Base-by-base conservation (phyloP, 148 eudicot species). In the Vaccinium macrocarpon region DNA sequence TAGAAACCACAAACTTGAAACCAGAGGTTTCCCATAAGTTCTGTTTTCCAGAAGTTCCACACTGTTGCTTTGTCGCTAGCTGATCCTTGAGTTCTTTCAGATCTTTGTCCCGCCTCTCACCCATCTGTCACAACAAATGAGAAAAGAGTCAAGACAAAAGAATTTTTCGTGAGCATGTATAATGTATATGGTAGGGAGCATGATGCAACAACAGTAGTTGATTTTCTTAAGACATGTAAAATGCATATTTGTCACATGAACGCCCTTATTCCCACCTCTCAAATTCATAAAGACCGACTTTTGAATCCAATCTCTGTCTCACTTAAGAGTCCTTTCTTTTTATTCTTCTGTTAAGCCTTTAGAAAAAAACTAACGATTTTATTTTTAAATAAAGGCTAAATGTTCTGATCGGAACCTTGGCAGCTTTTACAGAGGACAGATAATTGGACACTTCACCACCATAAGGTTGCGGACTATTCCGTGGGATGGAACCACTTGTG, bases 31-130 rank as follows among this genome's bases (percentile, higher is more conserved):
- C 98, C 98, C 98, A 95, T 84, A 95, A 90, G 56, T 93, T 92
- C 42, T 83, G 87, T 77, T 93, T 93, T 13, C 29, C 72, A 46
- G 81, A 79, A 25, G 49, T 21, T 35, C 76, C 84, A 64, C 21
- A 75, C 5, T 88, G 94, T 78, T 87, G 88, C 88, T 89, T 91
- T 4, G 87, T 86, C 48, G 93, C 89, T 73, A 95, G 84, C 82
- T 95, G 92, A 86, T 95, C 97, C 86, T 91, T 89, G 52, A 95
- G 88, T 84, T 95, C 96, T 85, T 94, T 92, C 29, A 95, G 85
- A 49, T 93, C 96, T 89, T 90, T 93, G 86, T 95, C 97, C 84
- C 94, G 86, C 79, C 91, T 84, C 81, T 95, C 98, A 79, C 95
- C 97, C 93, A 90, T 89, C 98, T 95, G 85, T 50, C 72, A 32